Evolutionary conservation across 768 basidiomycete species (phyloP).

Genomic region (Lactifluus pinguis): DNA sequence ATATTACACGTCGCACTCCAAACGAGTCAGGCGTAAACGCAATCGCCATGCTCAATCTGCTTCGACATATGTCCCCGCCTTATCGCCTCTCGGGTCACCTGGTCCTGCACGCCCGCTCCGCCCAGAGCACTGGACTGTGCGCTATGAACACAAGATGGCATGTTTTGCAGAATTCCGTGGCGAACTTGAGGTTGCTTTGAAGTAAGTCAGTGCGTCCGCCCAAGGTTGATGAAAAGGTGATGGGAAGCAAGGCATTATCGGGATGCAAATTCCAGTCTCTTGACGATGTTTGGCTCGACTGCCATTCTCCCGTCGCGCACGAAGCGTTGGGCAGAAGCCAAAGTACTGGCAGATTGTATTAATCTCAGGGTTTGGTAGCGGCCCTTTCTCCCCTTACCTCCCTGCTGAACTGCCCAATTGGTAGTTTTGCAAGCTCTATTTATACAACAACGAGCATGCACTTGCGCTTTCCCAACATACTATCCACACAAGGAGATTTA

Average conservation of each 20-base stretch:
- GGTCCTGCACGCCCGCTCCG: conserved; percentile 51
- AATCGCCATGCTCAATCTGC: conserved; percentile 63
- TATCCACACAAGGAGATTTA: conserved; percentile 75
- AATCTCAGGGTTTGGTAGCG: conserved; percentile 62
- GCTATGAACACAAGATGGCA: conserved; percentile 97
- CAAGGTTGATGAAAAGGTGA: conserved; percentile 8
- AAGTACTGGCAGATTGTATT: conserved; percentile 90
- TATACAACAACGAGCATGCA: conserved; percentile 83
- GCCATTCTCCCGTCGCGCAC: conserved; percentile 84
- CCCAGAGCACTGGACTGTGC: conserved; percentile 87
- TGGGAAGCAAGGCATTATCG: conserved; percentile 69
- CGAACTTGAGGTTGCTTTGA: conserved; percentile 86
- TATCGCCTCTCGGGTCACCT: conserved; percentile 35
- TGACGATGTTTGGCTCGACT: conserved; percentile 84
- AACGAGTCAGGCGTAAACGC: conserved; percentile 84
- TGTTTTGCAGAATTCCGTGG: conserved; percentile 93
- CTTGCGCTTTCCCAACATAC: conserved; percentile 77
- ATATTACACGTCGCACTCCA: conserved; percentile 88
- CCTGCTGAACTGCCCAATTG: not conserved
- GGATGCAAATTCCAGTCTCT: conserved; percentile 77
- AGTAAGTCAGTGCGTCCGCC: conserved; percentile 41
- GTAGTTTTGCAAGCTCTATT: conserved; percentile 81
- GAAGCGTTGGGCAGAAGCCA: conserved; percentile 97
- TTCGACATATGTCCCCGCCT: conserved; percentile 42
- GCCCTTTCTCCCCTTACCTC: not conserved